Percentiles rank a stretch among this genome's conserved stretches.
Evolutionary conservation across 2,329 filamentous ascomycete species (phyloP).

Genomic region (Orbilia ellipsospora): DNA sequence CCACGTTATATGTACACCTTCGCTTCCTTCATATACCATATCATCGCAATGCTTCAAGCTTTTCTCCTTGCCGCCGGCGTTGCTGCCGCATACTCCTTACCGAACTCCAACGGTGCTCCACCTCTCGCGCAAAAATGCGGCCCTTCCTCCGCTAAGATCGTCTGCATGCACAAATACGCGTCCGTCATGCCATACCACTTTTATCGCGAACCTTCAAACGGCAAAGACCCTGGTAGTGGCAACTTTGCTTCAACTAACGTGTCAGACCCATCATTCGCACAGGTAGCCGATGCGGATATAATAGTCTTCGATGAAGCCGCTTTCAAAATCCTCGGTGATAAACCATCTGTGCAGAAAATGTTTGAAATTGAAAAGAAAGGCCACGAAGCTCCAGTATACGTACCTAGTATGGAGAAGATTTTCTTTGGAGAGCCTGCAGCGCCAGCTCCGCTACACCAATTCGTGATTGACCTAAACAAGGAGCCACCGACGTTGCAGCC

Average conservation of each 20-base stretch:
- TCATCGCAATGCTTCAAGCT: constrained; percentile 18
- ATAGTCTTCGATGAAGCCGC: constrained; percentile 62
- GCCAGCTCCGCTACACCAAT: constrained; percentile 62
- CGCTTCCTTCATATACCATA: constrained; percentile 8
- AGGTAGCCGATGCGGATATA: constrained; percentile 62
- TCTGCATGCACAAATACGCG: constrained; percentile 25
- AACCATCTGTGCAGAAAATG: constrained; percentile 62
- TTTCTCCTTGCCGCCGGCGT: constrained; percentile 19
- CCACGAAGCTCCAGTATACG: constrained; percentile 64
- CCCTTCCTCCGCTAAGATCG: constrained; percentile 24
- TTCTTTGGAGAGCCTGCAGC: constrained; percentile 63
- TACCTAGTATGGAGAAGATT: constrained; percentile 63
- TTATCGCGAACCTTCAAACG: constrained; percentile 23
- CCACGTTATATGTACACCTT: constrained; percentile 8
- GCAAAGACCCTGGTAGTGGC: constrained; percentile 19
- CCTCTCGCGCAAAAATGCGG: constrained; percentile 56
- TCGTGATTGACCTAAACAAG: constrained; percentile 64
- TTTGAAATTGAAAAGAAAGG: constrained; percentile 62
- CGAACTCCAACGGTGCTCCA: constrained; percentile 59
- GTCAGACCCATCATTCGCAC: constrained; percentile 60
- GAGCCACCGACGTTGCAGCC: constrained; percentile 62
- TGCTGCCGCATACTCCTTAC: constrained; percentile 13
- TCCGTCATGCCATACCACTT: constrained; percentile 27
- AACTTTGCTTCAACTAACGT: constrained; percentile 42
- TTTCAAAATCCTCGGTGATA: constrained; percentile 61